Evolutionary conservation across 306 rosid genomes (phyloP), one percentile per base, ranked within the genome.

Genomic region (Aeschynomene evenia): DNA sequence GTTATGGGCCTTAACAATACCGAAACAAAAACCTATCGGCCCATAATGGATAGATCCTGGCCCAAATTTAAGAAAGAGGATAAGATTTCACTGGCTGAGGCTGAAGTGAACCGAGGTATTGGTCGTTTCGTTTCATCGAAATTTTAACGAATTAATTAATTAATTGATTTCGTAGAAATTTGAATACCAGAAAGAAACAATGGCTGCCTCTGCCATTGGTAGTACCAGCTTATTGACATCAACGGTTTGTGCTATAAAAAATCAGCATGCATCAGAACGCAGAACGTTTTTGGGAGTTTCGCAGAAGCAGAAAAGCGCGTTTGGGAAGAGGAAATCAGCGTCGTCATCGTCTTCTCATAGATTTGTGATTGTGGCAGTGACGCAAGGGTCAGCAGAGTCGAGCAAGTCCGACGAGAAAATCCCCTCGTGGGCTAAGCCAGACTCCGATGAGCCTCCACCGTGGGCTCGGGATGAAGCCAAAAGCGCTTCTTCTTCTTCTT

Each of bases 401-500:
- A 81, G 83, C 74, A 87, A 88, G 71, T 90, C 97, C 0, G 97
- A 95, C 1, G 95, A 91, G 63, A 82, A 74, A 26, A 80, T 87
- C 46, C 99, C 97, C 6, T 74, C 97, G 2, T 87, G 99, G 99
- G 96, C 99, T 6, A 95, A 75, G 69, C 83, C 88, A 0, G 97
- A 87, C 23, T 85, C 99, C 2, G 89, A 84, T 15, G 99, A 91
- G 70, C 92, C 96, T 28, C 99, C 99, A 5, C 99, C 99, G 14
- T 91, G 99, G 99, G 96, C 90, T 21, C 85, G 71, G 63, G 72
- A 79, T 4, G 96, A 88, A 51, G 67, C 79, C 29, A 71, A 86
- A 7, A 73, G 1, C 15, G 5, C 8, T 63, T 71, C 66, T 55
- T 76, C 61, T 63, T 72, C 70, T 69, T 57, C 85, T n/a, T n/a